Base-by-base conservation (phyloP, 2,329 filamentous ascomycete species). In the Cercospora sp. region DNA sequence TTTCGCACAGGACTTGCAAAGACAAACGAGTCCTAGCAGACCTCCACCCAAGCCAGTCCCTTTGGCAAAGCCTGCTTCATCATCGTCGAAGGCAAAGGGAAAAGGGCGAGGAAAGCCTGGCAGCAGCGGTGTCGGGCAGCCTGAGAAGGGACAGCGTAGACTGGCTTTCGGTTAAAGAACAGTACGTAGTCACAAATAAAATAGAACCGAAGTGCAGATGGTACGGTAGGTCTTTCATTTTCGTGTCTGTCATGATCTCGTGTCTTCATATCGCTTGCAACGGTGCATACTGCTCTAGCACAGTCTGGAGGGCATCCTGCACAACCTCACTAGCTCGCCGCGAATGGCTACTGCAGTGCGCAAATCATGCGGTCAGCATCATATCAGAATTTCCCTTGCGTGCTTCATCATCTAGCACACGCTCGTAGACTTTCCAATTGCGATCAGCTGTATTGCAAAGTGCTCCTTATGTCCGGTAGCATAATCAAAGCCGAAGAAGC, bases 1-100 rank as follows among this genome's bases (percentile, higher is more conserved):
- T 80, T 90, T 97, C 80, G 95, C 95, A 57, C 92, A 91, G 80
- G 91, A 94, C 73, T 84, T 99, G 31, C 90, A 94, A 71, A 86
- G 89, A 72, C 86, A 90, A 81, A 84, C 71, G 9, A 75, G 63
- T 40, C 69, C 75, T 7, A 60, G 67, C 7, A 68, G 69, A 42
- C 72, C 72, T 53, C 69, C 71, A 18, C 69, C 72, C 8, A 72
- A 72, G 51, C 72, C 74, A 1, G 64, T 67, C 26, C 65, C 71
- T 2, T 42, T 63, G 36, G 45, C 58, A 16, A 70, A 66, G 45
- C 53, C 63, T 48, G 57, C 62, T 2, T 68, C 71, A 62, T 77
- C 76, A 66, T 69, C 75, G 13, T 69, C 75, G 13, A 69, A 71
- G 48, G 63, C 62, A 13, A 70, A 70, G 66, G 30, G 77, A 65